A percentile compares a stretch with the other conserved stretches of the same genome.
phyloP scores from a whole-genome alignment of 768 basidiomycete genomes.

The Pilatotrama ljubarskyi region DNA sequence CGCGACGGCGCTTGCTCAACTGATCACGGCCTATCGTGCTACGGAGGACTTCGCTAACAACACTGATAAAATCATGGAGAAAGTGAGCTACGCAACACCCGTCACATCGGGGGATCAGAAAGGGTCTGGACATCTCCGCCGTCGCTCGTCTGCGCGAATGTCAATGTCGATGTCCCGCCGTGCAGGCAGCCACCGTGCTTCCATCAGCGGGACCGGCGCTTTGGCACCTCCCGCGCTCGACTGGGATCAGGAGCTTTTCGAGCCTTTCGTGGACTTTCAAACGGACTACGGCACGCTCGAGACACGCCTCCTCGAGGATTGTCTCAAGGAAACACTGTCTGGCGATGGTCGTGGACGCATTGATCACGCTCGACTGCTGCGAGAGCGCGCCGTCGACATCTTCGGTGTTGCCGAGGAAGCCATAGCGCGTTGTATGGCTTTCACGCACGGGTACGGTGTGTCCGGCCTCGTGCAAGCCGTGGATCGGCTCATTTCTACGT shows the following conservation, averaged over 20 bases:
- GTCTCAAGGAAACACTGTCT: slow-evolving; percentile 50
- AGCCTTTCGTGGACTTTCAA: slow-evolving; percentile 92
- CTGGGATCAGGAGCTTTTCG: slow-evolving; percentile 93
- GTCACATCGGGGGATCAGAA: slow-evolving; percentile 25
- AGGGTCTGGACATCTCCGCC: slow-evolving; percentile 13
- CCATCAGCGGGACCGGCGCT: slow-evolving; percentile 30
- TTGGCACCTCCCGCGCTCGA: slow-evolving; percentile 35
- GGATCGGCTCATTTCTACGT: slow-evolving; percentile 68
- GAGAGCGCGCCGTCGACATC: slow-evolving; percentile 74
- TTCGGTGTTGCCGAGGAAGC: slow-evolving; percentile 82
- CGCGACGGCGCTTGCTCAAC: slow-evolving; percentile 59
- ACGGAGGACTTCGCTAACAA: slow-evolving; percentile 83
- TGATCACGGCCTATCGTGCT: slow-evolving; percentile 68
- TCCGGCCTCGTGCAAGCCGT: slow-evolving; percentile 72
- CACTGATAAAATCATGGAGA: slow-evolving; percentile 77
- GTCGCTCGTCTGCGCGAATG: slow-evolving; percentile 28
- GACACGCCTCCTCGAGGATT: slow-evolving; percentile 61
- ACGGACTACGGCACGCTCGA: slow-evolving; percentile 82
- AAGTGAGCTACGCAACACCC: slow-evolving; percentile 44
- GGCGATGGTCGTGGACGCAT: slow-evolving; percentile 42
- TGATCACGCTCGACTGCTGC: slow-evolving; percentile 63
- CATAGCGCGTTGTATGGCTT: slow-evolving; percentile 65
- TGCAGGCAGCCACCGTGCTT: slow-evolving; percentile 26
- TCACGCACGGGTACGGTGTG: slow-evolving; percentile 90
- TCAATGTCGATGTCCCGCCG: slow-evolving; percentile 36